Base-by-base conservation (phyloP, 768 basidiomycete genomes). In the Leccinum incarnatum region DNA sequence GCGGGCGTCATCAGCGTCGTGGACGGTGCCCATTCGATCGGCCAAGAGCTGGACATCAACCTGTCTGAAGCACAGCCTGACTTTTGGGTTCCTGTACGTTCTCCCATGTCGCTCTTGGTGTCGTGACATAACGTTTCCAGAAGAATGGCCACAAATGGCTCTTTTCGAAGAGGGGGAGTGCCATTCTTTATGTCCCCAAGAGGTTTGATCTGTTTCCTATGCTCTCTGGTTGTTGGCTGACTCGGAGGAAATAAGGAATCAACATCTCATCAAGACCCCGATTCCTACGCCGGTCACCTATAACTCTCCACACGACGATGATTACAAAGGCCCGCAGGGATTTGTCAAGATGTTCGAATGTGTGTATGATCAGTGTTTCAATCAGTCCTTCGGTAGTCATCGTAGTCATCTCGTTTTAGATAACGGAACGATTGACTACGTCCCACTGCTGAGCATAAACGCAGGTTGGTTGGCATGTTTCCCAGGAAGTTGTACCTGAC, bases 111-210 rank as follows among this genome's bases (percentile, higher is more conserved):
- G 42, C 10, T 3, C 21, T 23, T 11, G 21, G 29, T 5, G 14
- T 48, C 21, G 23, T 51, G 30, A 42, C 29, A 34, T 3, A 14
- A 9, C 55, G 25, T 37, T 40, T 7, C 36, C 5, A 2, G 11
- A 53, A 90, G 84, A 93, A 93, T 65, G 88, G 87, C 62, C 89
- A 94, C 73, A 94, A 95, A 72, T 95, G 93, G 92, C 74, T 93
- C 2, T 86, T 79, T 64, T 78, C 83, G 4, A 87, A 90, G 69
- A 80, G 92, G 7, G 77, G 83, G 1, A 85, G 80, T 48, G 85
- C 89, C 0, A 76, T 88, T 17, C 75, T 95, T 12, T 95, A 94
- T 68, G 88, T 90, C 5, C 88, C 91, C 0, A 78, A 76, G 55
- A 72, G 82, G 84, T 83, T 57, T 29, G 79, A 36, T 51, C 14